phyloP scores from a whole-genome alignment of 2,329 filamentous ascomycete genomes.

The Calonectria crousiana region DNA sequence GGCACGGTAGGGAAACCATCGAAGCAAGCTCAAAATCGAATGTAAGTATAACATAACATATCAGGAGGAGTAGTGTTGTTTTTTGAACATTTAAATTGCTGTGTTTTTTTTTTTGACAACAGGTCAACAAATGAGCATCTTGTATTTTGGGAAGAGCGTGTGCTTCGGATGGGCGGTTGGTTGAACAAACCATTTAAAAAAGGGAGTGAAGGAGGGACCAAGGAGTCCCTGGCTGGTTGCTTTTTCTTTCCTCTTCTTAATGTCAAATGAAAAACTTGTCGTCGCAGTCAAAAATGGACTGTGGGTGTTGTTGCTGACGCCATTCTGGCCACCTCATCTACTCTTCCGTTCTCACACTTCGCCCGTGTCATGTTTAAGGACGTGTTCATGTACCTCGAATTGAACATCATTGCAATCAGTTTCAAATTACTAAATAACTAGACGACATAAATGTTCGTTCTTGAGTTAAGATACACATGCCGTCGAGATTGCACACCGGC shows the following conservation, averaged over 20 bases:
- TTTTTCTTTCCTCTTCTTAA: conserved; percentile 20
- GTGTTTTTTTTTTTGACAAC: conserved; percentile 12
- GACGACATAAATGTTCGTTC: conserved; percentile 7
- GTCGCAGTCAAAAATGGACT: conserved; percentile 6
- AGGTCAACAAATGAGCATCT: conserved; percentile 9
- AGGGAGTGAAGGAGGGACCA: conserved; percentile 12
- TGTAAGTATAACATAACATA: conserved; percentile 10
- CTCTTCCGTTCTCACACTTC: not conserved
- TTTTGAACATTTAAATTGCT: conserved; percentile 21
- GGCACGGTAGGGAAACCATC: not conserved
- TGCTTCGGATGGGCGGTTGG: conserved; percentile 4
- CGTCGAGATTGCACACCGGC: not conserved
- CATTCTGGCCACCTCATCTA: not conserved
- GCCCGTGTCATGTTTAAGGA: not conserved
- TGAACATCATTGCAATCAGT: not conserved
- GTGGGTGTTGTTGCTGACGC: conserved; percentile 7
- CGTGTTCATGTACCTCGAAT: not conserved
- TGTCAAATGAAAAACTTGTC: conserved; percentile 26
- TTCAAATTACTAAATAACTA: conserved; percentile 27
- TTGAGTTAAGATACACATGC: not conserved
- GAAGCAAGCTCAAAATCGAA: conserved; percentile 8
- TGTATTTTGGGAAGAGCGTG: conserved; percentile 3
- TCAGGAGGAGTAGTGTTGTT: conserved; percentile 19
- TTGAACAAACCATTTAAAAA: conserved; percentile 19
- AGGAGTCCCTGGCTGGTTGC: conserved; percentile 9